These are phyloP conservation scores for Rhodotorula sp. DNA, from an alignment of 1,284 basidiomycete species.

Conservation along the genomic window DNA sequence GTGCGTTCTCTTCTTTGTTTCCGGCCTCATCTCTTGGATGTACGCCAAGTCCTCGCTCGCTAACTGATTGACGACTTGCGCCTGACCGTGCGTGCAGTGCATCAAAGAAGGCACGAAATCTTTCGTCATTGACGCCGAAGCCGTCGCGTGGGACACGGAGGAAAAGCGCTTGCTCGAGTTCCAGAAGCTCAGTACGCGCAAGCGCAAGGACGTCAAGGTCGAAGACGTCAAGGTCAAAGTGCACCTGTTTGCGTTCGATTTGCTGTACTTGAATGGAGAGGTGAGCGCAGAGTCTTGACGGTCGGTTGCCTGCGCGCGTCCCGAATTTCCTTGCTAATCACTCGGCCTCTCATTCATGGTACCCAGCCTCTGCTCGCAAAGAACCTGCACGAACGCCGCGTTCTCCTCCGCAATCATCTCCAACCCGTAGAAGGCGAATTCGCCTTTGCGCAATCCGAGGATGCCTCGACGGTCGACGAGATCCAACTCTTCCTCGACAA, in stretches of 20 bases:
- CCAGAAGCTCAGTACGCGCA: conserved; percentile 92
- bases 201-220: conserved; percentile 95
- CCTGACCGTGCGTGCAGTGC: conserved; percentile 57
- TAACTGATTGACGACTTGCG: not conserved
- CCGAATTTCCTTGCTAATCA: not conserved
- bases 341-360: not conserved
- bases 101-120: conserved; percentile 69
- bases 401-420: conserved; percentile 77
- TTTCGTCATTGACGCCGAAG: conserved; percentile 94
- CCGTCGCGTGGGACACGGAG: conserved; percentile 87
- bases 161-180: conserved; percentile 82
- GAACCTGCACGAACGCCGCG: conserved; percentile 69
- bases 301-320: not conserved
- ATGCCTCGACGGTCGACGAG: conserved; percentile 85
- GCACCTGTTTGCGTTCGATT: conserved; percentile 92
- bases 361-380: conserved; percentile 54
- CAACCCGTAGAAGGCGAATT: conserved; percentile 83
- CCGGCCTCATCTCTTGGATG: no score
- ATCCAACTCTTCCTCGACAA: conserved; percentile 94
- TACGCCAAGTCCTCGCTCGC: not conserved
- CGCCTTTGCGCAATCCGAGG: conserved; percentile 85
- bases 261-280: conserved; percentile 91
- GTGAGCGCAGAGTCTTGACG: conserved; percentile 54
- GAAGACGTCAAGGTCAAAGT: conserved; percentile 96
- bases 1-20: conserved; percentile 54